Conservation (phyloP, 352 stramenopile species). For the Halophytophthora polymorphica region DNA sequence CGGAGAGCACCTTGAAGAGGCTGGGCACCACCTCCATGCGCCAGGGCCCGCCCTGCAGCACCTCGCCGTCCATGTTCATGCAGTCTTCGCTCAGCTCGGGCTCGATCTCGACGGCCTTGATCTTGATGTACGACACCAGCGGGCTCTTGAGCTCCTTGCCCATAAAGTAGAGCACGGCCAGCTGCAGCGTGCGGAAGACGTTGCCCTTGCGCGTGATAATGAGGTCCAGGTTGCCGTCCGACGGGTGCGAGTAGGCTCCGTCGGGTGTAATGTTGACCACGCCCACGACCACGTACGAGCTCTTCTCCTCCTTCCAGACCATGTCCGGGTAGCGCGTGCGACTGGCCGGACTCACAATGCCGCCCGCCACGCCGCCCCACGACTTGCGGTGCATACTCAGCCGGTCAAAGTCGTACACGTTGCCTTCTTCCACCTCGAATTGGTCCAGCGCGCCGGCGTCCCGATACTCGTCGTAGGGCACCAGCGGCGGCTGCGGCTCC, state of each 20-base stretch:
- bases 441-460: constrained; percentile 74
- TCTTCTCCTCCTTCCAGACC: constrained; percentile 61
- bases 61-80: constrained; percentile 85
- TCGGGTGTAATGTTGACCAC: constrained; percentile 72
- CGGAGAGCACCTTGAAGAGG: constrained; percentile 82
- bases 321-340: constrained; percentile 53
- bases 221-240: constrained; percentile 74
- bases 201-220: constrained; percentile 72
- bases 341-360: constrained; percentile 61
- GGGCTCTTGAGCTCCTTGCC: constrained; percentile 70
- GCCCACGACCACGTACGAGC: constrained; percentile 65
- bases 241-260: constrained; percentile 67
- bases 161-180: constrained; percentile 64
- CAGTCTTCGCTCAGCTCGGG: constrained; percentile 55
- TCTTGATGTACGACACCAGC: constrained; percentile 74
- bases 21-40: constrained; percentile 85
- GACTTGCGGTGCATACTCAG: constrained; percentile 58
- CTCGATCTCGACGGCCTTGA: constrained; percentile 72
- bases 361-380: constrained; percentile 52
- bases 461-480: constrained; percentile 73
- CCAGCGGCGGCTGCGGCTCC: constrained; percentile 56
- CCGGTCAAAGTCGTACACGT: constrained; percentile 63
- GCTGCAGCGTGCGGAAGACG: constrained; percentile 37
- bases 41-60: constrained; percentile 62
- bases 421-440: constrained; percentile 81